Conservation (phyloP, 768 basidiomycete genomes). For the Mycena leptocephala region DNA sequence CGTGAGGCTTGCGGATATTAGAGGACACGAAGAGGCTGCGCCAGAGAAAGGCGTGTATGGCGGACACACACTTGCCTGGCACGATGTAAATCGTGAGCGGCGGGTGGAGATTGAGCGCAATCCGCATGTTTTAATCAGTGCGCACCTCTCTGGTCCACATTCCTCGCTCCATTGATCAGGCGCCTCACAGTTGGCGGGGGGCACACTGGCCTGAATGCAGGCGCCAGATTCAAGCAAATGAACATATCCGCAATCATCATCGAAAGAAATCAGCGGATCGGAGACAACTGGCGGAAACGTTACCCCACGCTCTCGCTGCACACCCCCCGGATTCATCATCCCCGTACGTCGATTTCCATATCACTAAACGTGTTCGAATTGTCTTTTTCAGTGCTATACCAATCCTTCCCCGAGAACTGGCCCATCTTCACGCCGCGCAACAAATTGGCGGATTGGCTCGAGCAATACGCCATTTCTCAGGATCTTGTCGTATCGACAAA, state of each 20-base stretch:
- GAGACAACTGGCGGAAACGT: conserved; percentile 61
- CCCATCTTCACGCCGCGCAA: conserved; percentile 58
- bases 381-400: conserved; percentile 55
- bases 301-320: conserved; percentile 62
- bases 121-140: conserved; percentile 49
- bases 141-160: background rate
- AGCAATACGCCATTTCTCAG: conserved; percentile 57
- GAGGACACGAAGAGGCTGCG: conserved; percentile 51
- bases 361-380: conserved; percentile 47
- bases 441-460: conserved; percentile 62
- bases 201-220: conserved; percentile 59
- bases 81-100: conserved; percentile 51
- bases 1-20: conserved; percentile 51
- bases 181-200: conserved; percentile 55
- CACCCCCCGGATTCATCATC: conserved; percentile 50
- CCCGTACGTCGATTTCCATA: background rate
- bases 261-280: conserved; percentile 51
- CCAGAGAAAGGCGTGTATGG: conserved; percentile 45
- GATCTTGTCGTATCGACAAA: conserved; percentile 62
- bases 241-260: conserved; percentile 56
- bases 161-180: background rate
- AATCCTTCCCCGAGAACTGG: conserved; percentile 56
- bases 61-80: conserved; percentile 53
- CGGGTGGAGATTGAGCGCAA: conserved; percentile 49
- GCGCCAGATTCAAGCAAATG: conserved; percentile 59